Percentiles rank a stretch among this genome's conserved stretches.
Conservation (phyloP, 192 early-diverging fungal species). For the Gryganskiella cystojenkinii region DNA sequence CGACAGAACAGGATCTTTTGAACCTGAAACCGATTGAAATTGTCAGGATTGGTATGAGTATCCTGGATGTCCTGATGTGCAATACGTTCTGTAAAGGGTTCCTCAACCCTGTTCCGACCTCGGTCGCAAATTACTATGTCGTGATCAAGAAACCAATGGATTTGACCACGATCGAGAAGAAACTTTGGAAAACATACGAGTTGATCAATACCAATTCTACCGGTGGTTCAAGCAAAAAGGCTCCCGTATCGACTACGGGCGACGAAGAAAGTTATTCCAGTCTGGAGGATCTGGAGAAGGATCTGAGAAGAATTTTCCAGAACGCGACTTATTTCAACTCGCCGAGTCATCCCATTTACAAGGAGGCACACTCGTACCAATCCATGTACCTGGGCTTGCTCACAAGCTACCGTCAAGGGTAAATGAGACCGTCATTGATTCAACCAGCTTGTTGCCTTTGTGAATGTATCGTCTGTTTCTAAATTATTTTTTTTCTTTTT, state of each 20-base stretch:
- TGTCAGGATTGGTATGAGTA: constrained; percentile 23
- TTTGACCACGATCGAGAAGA: constrained; percentile 61
- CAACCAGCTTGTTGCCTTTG: background rate
- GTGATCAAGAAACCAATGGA: constrained; percentile 66
- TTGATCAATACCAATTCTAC: constrained; percentile 2
- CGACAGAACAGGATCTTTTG: constrained; percentile 2
- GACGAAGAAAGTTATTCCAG: constrained; percentile 41
- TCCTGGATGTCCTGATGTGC: constrained; percentile 19
- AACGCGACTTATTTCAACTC: constrained; percentile 55
- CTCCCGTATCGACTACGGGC: background rate
- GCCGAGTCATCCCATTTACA: constrained; percentile 38
- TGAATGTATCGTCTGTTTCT: background rate
- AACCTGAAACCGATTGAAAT: constrained; percentile 25
- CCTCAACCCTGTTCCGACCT: constrained; percentile 51
- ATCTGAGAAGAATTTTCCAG: constrained; percentile 57
- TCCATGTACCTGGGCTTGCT: constrained; percentile 6
- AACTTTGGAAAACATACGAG: constrained; percentile 55
- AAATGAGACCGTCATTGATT: background rate
- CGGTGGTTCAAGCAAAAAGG: no score
- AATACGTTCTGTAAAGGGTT: constrained; percentile 42
- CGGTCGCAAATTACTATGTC: constrained; percentile 56
- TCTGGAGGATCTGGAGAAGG: constrained; percentile 59
- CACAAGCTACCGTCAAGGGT: constrained; percentile 31
- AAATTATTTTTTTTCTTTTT: background rate
- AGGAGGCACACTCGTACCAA: constrained; percentile 37